phyloP scores from a whole-genome alignment of 805 yeast species.

The Teunomyces cretensis region DNA sequence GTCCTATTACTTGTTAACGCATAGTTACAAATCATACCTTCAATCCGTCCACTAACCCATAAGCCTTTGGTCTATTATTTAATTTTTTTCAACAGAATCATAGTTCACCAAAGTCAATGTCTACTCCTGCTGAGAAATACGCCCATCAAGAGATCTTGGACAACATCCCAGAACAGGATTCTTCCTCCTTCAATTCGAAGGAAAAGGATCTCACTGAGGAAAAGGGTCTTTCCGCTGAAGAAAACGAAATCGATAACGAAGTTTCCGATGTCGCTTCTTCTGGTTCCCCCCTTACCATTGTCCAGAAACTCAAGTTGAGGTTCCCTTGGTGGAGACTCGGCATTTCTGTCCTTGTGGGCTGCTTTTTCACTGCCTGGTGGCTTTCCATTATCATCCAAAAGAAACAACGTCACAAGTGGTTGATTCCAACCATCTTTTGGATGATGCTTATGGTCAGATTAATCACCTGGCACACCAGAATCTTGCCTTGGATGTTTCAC shows the following conservation, averaged over 20 bases:
- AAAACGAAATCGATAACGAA: constrained; percentile 1
- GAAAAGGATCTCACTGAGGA: background rate
- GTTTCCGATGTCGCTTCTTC: constrained; percentile 4
- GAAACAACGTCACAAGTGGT: constrained; percentile 51
- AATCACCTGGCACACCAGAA: constrained; percentile 48
- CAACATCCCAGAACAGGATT: background rate
- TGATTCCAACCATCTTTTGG: constrained; percentile 57
- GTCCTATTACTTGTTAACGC: constrained; percentile 4
- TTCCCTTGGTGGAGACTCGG: constrained; percentile 14
- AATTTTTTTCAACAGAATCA: background rate
- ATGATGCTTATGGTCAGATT: constrained; percentile 50
- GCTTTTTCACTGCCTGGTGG: constrained; percentile 42
- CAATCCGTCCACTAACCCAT: constrained; percentile 9
- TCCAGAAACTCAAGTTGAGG: constrained; percentile 6
- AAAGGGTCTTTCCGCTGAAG: background rate
- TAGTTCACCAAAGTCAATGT: background rate
- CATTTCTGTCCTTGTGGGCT: constrained; percentile 17
- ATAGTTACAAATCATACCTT: constrained; percentile 9
- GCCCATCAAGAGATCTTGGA: constrained; percentile 1
- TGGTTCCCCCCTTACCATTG: background rate
- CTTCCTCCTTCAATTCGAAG: background rate
- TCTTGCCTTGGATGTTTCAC: constrained; percentile 15
- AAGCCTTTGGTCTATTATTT: background rate
- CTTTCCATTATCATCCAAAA: constrained; percentile 51
- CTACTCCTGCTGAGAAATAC: background rate